Conservation (phyloP, 2,329 filamentous ascomycete genomes). For the Orbilia quercus region DNA sequence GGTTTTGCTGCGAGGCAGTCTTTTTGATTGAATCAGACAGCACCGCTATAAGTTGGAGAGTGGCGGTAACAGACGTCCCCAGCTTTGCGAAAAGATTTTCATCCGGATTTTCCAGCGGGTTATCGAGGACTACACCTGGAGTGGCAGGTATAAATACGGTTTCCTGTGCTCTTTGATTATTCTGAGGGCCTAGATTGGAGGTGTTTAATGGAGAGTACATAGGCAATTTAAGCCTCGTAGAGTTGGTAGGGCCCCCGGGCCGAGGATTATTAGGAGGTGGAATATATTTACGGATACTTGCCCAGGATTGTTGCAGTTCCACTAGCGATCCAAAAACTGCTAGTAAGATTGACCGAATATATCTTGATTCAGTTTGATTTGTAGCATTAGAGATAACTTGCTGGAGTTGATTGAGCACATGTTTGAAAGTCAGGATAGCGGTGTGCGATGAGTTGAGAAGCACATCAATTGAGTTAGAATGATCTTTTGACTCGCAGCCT, state of each 20-base stretch:
- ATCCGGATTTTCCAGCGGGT: conserved; percentile 54
- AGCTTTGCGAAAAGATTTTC: conserved; percentile 59
- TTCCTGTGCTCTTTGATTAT: conserved; percentile 26
- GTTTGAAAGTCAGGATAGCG: conserved; percentile 59
- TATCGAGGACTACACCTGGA: conserved; percentile 50
- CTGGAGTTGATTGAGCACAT: conserved; percentile 58
- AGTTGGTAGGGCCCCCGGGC: conserved; percentile 11
- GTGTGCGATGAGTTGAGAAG: conserved; percentile 59
- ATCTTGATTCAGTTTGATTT: conserved; percentile 57
- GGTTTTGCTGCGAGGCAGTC: conserved; percentile 57
- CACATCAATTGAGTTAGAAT: conserved; percentile 57
- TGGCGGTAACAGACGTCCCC: conserved; percentile 57
- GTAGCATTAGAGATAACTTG: conserved; percentile 54
- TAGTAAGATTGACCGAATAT: conserved; percentile 59
- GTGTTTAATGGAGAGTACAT: conserved; percentile 35
- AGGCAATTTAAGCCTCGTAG: conserved; percentile 27
- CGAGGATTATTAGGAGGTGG: conserved; percentile 30
- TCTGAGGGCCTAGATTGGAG: conserved; percentile 5
- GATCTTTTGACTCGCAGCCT: conserved; percentile 57
- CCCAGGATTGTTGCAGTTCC: conserved; percentile 59
- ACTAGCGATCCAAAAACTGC: conserved; percentile 60
- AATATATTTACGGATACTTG: conserved; percentile 58
- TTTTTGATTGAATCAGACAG: conserved; percentile 59
- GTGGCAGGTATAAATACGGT: conserved; percentile 51
- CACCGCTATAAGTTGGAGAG: conserved; percentile 57